These are phyloP conservation scores for Fusarium sublunatum DNA, from an alignment of 2,329 filamentous ascomycete species.

Conservation along the genomic window DNA sequence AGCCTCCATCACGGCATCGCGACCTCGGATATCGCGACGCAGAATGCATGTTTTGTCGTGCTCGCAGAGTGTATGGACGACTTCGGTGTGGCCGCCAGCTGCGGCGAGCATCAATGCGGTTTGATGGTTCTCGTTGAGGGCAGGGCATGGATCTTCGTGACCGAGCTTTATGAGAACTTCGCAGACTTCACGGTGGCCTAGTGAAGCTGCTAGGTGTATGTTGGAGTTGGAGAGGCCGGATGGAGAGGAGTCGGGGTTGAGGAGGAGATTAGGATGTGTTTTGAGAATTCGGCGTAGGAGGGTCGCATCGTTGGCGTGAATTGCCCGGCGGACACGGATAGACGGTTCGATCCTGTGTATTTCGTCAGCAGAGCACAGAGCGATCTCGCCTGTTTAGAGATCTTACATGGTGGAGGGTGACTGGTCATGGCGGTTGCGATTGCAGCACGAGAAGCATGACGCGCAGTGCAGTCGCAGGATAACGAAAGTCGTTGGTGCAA, in stretches of 20 bases:
- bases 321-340: slow-evolving; percentile 82
- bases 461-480: slow-evolving; percentile 15
- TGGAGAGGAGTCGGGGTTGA: slow-evolving; percentile 81
- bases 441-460: slow-evolving; percentile 36
- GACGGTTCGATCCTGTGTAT: slow-evolving; percentile 76
- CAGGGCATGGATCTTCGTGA: slow-evolving; percentile 79
- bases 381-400: background rate
- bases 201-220: slow-evolving; percentile 80
- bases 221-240: slow-evolving; percentile 81
- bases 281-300: slow-evolving; percentile 82
- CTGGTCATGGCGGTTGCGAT: slow-evolving; percentile 44
- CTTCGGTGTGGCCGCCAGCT: slow-evolving; percentile 74
- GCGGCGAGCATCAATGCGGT: slow-evolving; percentile 86
- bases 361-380: background rate
- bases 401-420: slow-evolving; percentile 41
- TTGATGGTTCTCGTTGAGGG: slow-evolving; percentile 81
- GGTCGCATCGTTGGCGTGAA: slow-evolving; percentile 76
- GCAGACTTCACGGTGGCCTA: slow-evolving; percentile 77
- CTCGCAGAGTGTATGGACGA: slow-evolving; percentile 77
- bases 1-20: slow-evolving; percentile 78
- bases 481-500: slow-evolving; percentile 6
- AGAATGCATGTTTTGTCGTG: slow-evolving; percentile 71
- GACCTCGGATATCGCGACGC: slow-evolving; percentile 73
- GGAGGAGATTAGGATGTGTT: slow-evolving; percentile 75
- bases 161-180: slow-evolving; percentile 76